These are phyloP conservation scores for Selaginella tamariscina DNA, from an alignment of 75 land plant species.

Conservation along the genomic window DNA sequence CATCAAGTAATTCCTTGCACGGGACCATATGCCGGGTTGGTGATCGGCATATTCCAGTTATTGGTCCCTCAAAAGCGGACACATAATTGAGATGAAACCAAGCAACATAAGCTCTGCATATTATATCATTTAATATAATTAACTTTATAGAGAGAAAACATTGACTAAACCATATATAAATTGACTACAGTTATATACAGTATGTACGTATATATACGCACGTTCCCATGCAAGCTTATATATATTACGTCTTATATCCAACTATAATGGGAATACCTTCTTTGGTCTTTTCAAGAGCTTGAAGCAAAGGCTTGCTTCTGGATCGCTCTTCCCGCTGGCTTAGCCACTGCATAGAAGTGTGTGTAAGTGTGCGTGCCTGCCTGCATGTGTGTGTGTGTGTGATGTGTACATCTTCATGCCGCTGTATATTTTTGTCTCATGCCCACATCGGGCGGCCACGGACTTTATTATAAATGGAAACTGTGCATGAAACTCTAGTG, in stretches of 20 bases:
- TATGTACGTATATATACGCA: no score
- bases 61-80: slow-evolving; percentile 22
- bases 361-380: no score
- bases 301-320: slow-evolving; percentile 20
- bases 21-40: slow-evolving; percentile 21
- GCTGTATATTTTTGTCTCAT: no score
- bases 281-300: slow-evolving; percentile 72
- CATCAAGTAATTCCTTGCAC: slow-evolving; percentile 13
- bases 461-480: no score
- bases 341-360: neutral
- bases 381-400: no score
- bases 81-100: slow-evolving; percentile 37
- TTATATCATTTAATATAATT: neutral
- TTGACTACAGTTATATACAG: no score
- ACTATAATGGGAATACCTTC: slow-evolving; percentile 29
- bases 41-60: slow-evolving; percentile 27
- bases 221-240: no score
- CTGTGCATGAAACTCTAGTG: no score
- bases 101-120: slow-evolving; percentile 45
- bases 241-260: neutral
- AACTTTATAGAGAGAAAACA: no score
- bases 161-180: no score
- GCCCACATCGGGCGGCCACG: no score
- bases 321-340: neutral
- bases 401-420: no score